Percentiles rank a stretch among this genome's conserved stretches.
phyloP scores from a whole-genome alignment of 768 basidiomycete species.

The Clathrus columnatus region DNA sequence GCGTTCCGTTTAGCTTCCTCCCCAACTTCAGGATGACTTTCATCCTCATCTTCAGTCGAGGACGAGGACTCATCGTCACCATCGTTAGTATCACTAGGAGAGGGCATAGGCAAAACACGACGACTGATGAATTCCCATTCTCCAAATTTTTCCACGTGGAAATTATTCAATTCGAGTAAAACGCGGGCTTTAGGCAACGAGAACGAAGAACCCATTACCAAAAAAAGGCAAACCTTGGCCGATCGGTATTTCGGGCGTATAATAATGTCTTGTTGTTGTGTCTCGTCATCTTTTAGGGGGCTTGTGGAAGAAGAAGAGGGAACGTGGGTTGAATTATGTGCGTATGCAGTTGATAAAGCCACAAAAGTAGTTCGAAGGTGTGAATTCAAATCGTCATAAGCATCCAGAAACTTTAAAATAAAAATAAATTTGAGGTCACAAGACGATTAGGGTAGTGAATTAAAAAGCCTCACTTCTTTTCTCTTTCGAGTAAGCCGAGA shows the following conservation, averaged over 20 bases:
- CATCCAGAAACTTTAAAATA: conserved; percentile 29
- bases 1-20: background rate
- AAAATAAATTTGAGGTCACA: background rate
- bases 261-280: background rate
- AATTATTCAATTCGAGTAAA: conserved; percentile 53
- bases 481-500: conserved; percentile 38
- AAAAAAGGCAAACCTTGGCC: conserved; percentile 44
- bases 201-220: conserved; percentile 49
- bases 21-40: no score
- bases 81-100: background rate
- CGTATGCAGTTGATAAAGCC: conserved; percentile 60
- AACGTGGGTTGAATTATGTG: conserved; percentile 20
- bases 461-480: conserved; percentile 33
- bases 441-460: background rate
- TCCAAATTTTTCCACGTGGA: conserved; percentile 39
- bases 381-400: conserved; percentile 63
- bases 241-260: background rate
- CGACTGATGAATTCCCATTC: conserved; percentile 1
- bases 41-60: no score
- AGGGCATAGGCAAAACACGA: no score
- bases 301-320: conserved; percentile 7
- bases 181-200: conserved; percentile 54
- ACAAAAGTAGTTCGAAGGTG: conserved; percentile 70
- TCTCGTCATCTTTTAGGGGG: background rate
- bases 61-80: background rate